Evolutionary conservation across 257 asterid species (phyloP), one percentile per base, ranked within the genome.

Genomic region (Forsythia viridissima): DNA sequence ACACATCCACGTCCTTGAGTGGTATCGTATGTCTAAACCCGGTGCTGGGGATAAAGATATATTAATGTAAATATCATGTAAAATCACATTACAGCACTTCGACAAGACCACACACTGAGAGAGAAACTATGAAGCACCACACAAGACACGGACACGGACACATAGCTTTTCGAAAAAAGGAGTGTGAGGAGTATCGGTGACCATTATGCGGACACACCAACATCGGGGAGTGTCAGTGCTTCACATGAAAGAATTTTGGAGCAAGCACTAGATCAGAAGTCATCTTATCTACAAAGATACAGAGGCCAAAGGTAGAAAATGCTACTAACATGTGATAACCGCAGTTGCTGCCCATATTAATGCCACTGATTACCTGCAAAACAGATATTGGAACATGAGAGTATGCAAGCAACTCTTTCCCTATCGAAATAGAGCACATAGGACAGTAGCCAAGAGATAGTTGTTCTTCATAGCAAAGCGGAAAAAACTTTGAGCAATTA

Each of bases 261-360:
- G 70, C 39, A 63, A 9, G 40, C 15, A 63, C 18, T 7, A 63
- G 67, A 59, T 59, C 37, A 20, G 36, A 63, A 63, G 70, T 63
- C 70, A 63, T 63, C 70, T 24, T 6, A 30, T 10, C n/a, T 30
- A 4, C 37, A 72, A 46, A 10, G 16, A 30, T 72, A 8, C 63
- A 72, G 43, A 43, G 43, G 61, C 61, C 41, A 30, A 44, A 41
- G 43, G 21, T 55, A 72, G 76, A 6, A 8, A 15, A 78, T 68
- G 52, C 43, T 79, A 83, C 89, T 68, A 67, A 86, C 90, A 86
- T 79, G 73, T 88, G 91, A 78, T 84, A 88, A 67, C 91, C 88
- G 39, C 87, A 86, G 78, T 88, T 88, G 91, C 91, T 88, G 73
- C 91, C 90, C 88, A 73, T 84, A 79, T 88, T 88, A 70, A 88